Evolutionary conservation across 192 early-diverging fungal species (phyloP).

Genomic region (Chytriomyces sp.): DNA sequence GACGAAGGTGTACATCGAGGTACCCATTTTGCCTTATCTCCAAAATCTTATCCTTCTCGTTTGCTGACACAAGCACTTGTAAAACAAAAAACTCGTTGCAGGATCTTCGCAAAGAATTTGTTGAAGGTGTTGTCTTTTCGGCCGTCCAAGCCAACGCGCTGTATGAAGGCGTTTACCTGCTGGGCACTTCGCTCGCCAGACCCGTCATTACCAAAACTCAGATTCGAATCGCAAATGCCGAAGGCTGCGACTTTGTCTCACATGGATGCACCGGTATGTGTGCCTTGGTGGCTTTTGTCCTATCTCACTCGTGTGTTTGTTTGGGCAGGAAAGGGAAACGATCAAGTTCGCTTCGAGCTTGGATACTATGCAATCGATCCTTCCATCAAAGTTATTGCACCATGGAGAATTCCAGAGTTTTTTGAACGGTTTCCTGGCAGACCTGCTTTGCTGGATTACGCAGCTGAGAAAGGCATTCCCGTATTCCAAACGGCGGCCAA

Average conservation of each 20-base stretch:
- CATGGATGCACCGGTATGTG: conserved; percentile 88
- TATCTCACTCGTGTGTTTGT: too few relatives aligned
- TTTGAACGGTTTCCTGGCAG: conserved; percentile 94
- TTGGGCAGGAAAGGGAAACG: conserved; percentile 87
- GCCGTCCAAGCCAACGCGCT: conserved; percentile 93
- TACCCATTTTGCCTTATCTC: conserved; percentile 31
- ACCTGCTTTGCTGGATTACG: conserved; percentile 89
- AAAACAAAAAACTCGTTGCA: conserved; percentile 25
- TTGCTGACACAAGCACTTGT: not conserved
- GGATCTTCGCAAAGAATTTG: conserved; percentile 93
- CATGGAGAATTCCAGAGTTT: conserved; percentile 95
- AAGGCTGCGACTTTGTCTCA: conserved; percentile 95
- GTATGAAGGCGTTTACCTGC: conserved; percentile 94
- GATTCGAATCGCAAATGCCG: conserved; percentile 89
- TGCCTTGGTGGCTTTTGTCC: too few relatives aligned
- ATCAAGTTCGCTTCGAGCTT: conserved; percentile 99
- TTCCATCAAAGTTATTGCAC: conserved; percentile 94
- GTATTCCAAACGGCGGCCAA: conserved; percentile 94
- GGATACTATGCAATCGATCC: conserved; percentile 96
- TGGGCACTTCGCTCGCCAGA: conserved; percentile 96
- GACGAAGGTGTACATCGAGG: conserved; percentile 92
- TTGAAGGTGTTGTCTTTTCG: conserved; percentile 90
- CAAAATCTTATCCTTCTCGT: too few relatives aligned
- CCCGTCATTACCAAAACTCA: conserved; percentile 88
- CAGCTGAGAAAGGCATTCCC: conserved; percentile 86